A percentile compares a stretch with the other conserved stretches of the same genome.
phyloP scores from a whole-genome alignment of 2,329 filamentous ascomycete genomes.

The Exophiala phaeomuriformis region DNA sequence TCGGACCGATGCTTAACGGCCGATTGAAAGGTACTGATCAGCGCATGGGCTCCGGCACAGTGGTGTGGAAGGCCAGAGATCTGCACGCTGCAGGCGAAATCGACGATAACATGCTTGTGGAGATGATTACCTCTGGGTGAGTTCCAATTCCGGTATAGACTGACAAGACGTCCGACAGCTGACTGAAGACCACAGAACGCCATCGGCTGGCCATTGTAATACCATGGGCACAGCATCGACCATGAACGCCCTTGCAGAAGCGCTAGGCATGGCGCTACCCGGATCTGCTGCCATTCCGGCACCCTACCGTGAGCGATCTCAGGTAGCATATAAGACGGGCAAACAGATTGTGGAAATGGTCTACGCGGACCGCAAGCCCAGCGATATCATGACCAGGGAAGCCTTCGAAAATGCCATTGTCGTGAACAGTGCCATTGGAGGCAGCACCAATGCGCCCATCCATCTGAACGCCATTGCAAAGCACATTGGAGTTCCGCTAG shows the following conservation, averaged over 20 bases:
- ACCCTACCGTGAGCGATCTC: slow-evolving; percentile 43
- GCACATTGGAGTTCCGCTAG: slow-evolving; percentile 46
- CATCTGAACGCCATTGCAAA: slow-evolving; percentile 50
- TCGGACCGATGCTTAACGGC: slow-evolving; percentile 49
- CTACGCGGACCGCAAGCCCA: slow-evolving; percentile 43
- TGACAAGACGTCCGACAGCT: neutral
- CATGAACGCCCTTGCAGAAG: slow-evolving; percentile 48
- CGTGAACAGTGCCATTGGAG: slow-evolving; percentile 50
- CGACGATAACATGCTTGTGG: slow-evolving; percentile 39
- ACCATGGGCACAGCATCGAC: slow-evolving; percentile 50
- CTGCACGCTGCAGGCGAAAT: slow-evolving; percentile 44
- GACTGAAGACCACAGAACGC: slow-evolving; percentile 32
- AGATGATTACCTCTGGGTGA: slow-evolving; percentile 40
- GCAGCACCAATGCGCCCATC: slow-evolving; percentile 52
- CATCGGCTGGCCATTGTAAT: slow-evolving; percentile 46
- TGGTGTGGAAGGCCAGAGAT: slow-evolving; percentile 46
- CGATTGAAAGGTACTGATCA: slow-evolving; percentile 34
- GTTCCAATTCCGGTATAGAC: slow-evolving; percentile 7
- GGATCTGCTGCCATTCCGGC: slow-evolving; percentile 48
- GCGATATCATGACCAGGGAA: slow-evolving; percentile 49
- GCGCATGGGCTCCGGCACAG: slow-evolving; percentile 41
- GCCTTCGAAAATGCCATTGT: slow-evolving; percentile 53
- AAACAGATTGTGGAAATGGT: slow-evolving; percentile 47
- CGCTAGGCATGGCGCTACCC: slow-evolving; percentile 47
- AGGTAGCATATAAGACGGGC: slow-evolving; percentile 46